A percentile compares a stretch with the other conserved stretches of the same genome.
Evolutionary conservation across 768 basidiomycete species (phyloP).

Genomic region (Hericium rajendrae): DNA sequence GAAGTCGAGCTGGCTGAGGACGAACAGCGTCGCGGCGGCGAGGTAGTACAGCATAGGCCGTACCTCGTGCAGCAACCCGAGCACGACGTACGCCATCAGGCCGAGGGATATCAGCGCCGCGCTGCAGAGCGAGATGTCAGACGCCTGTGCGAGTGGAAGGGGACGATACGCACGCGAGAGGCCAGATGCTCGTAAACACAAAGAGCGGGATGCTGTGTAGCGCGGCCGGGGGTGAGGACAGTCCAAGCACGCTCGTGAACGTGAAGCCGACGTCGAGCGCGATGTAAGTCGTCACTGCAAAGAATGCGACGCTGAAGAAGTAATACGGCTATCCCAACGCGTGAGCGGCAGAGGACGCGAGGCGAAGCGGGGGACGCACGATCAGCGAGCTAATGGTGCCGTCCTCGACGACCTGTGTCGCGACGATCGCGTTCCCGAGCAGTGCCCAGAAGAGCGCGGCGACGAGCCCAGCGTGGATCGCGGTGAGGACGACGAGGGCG

Average conservation of each 20-base stretch:
- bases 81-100: conserved; percentile 75
- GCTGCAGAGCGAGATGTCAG: conserved; percentile 22
- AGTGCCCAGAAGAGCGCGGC: conserved; percentile 74
- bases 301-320: conserved; percentile 46
- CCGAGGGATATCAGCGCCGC: conserved; percentile 59
- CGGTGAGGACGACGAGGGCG: conserved; percentile 57
- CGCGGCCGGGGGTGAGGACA: conserved; percentile 42
- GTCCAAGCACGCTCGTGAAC: conserved; percentile 53
- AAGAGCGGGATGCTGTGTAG: conserved; percentile 71
- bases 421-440: conserved; percentile 66
- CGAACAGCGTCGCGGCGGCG: conserved; percentile 65
- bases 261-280: conserved; percentile 69
- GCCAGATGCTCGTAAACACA: conserved; percentile 73
- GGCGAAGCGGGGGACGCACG: conserved; percentile 30
- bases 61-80: conserved; percentile 65
- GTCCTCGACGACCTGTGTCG: conserved; percentile 89
- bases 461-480: conserved; percentile 72
- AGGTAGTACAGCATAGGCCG: conserved; percentile 75
- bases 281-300: conserved; percentile 73
- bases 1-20: conserved; percentile 73
- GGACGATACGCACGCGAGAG: conserved; percentile 46
- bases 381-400: conserved; percentile 66
- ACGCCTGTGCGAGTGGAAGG: not conserved
- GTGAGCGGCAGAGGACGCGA: not conserved
- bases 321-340: conserved; percentile 44